Evolutionary conservation across 139 green algal species (phyloP), one percentile per base, ranked within the genome.

Genomic region (Trebouxia sp.): DNA sequence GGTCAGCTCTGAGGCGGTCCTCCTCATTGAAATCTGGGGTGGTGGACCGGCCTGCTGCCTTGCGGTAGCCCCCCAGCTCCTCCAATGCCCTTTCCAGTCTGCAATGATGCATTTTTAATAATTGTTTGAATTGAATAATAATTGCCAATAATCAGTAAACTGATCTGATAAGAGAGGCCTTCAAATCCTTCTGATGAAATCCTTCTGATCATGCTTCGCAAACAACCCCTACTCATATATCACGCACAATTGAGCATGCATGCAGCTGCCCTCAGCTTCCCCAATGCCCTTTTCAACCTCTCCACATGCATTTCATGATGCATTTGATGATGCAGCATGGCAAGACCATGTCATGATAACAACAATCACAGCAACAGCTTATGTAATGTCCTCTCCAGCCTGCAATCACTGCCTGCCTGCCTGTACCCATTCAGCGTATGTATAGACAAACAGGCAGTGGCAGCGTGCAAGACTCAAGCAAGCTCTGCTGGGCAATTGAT

Each of bases 21-120:
- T 87, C 83, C 12, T 65, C 74, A 11, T 87, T 81, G 38, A 80
- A 83, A 51, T 87, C 79, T n/a, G 83, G 83, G 38, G 79, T 66
- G 15, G 47, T 48, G 35, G 42, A 35, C 20, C 51, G 30, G 66
- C 79, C 66, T 17, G 67, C 79, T 51, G 37, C 66, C n/a, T 30
- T 56, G 28, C 66, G 51, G 26, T 62, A 56, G 24, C 38, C 45
- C 11, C 42, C 48, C 24, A 83, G 79, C 66, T 79, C 67, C 38
- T 53, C 67, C 35, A 72, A 30, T 10, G 66, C 48, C 32, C 66
- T 37, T 22, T 79, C 45, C 43, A 56, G 55, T 37, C 75, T 80
- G 37, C 39, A 39, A 39, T 65, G 6, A 24, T 76, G 7, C 3
- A 42, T 69, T 7, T 24, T 69, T 69, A 20, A 28, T 42, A n/a